Conservation (phyloP, 2,329 filamentous ascomycete genomes). For the Curvularia eragrostidis region DNA sequence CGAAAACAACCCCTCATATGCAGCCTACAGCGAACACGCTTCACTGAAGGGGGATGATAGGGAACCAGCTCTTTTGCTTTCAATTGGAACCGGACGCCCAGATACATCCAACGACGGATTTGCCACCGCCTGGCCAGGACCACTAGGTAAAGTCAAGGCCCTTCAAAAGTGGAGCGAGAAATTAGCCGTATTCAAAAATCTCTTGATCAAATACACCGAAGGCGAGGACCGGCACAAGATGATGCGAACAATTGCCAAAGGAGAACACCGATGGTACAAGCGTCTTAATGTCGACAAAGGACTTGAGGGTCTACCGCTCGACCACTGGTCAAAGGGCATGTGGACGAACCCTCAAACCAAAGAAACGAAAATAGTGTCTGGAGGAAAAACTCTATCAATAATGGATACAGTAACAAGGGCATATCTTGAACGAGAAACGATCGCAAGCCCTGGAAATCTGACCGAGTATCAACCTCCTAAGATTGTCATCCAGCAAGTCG, state of each 20-base stretch:
- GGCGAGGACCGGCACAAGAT: constrained; percentile 57
- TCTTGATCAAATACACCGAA: constrained; percentile 61
- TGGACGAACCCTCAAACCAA: constrained; percentile 48
- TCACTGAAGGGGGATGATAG: constrained; percentile 54
- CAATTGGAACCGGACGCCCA: constrained; percentile 56
- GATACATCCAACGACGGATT: constrained; percentile 56
- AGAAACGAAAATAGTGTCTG: constrained; percentile 44
- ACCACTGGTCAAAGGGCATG: constrained; percentile 55
- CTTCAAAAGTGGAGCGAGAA: constrained; percentile 57
- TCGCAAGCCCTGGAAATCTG: constrained; percentile 45
- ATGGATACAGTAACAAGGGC: constrained; percentile 54
- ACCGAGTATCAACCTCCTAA: constrained; percentile 55
- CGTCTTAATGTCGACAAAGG: constrained; percentile 56
- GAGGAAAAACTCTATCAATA: constrained; percentile 52
- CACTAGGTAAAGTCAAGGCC: constrained; percentile 51
- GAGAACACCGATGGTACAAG: constrained; percentile 60
- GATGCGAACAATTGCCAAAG: constrained; percentile 55
- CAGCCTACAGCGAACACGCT: constrained; percentile 57
- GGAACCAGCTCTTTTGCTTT: constrained; percentile 55
- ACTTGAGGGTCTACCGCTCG: constrained; percentile 55
- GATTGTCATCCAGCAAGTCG: constrained; percentile 55
- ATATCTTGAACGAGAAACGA: constrained; percentile 49
- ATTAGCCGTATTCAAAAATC: constrained; percentile 57
- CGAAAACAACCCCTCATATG: constrained; percentile 59
- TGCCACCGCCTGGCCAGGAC: constrained; percentile 55